Percentiles rank a stretch among this genome's conserved stretches.
These are phyloP conservation scores for Penicillium sclerotigenum DNA, from an alignment of 2,329 filamentous ascomycete species.

Conservation along the genomic window DNA sequence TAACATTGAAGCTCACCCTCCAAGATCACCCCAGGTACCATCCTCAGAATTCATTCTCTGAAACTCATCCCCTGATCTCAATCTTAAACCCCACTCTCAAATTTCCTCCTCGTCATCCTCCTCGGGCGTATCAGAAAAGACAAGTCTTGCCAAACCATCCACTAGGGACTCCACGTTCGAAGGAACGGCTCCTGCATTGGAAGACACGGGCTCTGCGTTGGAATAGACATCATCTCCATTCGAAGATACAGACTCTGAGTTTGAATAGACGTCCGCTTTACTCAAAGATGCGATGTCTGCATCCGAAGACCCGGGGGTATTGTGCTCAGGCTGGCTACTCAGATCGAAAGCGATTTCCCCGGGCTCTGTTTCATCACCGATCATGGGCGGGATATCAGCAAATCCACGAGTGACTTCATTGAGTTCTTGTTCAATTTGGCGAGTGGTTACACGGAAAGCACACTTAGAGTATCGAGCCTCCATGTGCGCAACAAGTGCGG, in stretches of 20 bases:
- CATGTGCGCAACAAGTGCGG: constrained; percentile 42
- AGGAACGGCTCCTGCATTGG: background rate
- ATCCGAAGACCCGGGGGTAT: background rate
- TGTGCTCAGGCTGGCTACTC: constrained; percentile 8
- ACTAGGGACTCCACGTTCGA: background rate
- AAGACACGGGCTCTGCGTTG: background rate
- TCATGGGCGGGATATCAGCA: background rate
- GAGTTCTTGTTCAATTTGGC: constrained; percentile 35
- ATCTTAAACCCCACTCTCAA: background rate
- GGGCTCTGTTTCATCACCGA: constrained; percentile 8
- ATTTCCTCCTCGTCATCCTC: background rate
- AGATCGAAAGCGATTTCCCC: constrained; percentile 17
- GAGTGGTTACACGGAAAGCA: constrained; percentile 27
- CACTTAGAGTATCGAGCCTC: constrained; percentile 39
- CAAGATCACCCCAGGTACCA: background rate
- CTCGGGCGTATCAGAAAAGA: background rate
- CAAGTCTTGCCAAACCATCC: background rate
- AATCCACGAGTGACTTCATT: constrained; percentile 40
- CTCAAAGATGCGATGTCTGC: background rate
- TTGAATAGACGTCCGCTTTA: background rate
- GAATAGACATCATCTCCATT: background rate
- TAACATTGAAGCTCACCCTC: background rate
- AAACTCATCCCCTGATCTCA: background rate
- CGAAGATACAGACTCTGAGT: background rate
- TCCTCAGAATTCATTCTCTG: background rate